Base-by-base conservation (phyloP, 345 rosid species). In the Citrus mangshanensis region DNA sequence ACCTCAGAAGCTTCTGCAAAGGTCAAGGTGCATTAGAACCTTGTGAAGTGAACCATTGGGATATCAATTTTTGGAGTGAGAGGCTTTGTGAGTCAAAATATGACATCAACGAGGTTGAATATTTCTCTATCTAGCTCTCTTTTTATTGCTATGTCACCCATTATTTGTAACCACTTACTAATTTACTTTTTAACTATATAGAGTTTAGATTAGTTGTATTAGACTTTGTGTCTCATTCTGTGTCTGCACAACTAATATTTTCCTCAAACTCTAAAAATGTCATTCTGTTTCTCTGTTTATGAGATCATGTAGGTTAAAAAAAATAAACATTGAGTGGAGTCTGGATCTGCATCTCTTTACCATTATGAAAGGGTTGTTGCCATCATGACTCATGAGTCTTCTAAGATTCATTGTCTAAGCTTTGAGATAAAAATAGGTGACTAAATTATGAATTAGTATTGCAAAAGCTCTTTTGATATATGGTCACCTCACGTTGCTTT, bases 61-160 rank as follows among this genome's bases (percentile, higher is more conserved):
- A 95, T 84, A 86, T 85, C 30, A 88, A 25, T 78, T 95, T 90
- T 89, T 95, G 98, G 98, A 89, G 95, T 73, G 97, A 95, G 88
- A 93, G 98, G 85, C 94, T 93, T 78, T 96, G 98, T 75, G 98
- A 95, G 78, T 88, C 96, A 55, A 95, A 89, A 91, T 95, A 89
- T 81, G 90, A 90, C 78, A 93, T 93, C 76, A 95, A 91, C 75
- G 95, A 95, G 97, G 97, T 95, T 18, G 38, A 56, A 38, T 38
- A 38, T 38, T 7, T 38, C 32, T 82, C 77, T 74, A 25, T 77
- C 22, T 76, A 38, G 40, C 77, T 74, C 38, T 75, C 69, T 80
- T 22, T 62, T 38, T 38, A 38, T 62, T 16, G 46, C 49, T 9
- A 24, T n/a, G 59, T 4, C 32, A 6, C 16, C 24, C 62, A 14